Conservation (phyloP, 192 early-diverging fungal genomes). For the Dissophora ornata region DNA sequence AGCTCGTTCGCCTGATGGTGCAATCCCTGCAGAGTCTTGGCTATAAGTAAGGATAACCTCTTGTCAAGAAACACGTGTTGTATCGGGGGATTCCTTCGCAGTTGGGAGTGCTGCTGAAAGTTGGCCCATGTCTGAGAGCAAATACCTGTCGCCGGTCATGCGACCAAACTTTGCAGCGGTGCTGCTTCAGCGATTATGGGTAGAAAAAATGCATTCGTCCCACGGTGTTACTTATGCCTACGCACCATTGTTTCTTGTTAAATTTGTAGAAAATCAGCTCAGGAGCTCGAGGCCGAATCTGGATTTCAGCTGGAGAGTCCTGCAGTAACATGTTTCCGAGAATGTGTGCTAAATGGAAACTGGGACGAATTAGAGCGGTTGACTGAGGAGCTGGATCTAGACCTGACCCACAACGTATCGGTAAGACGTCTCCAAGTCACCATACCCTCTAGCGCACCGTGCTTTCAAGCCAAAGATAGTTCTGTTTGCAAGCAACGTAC, state of each 20-base stretch:
- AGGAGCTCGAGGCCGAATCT: slow-evolving; percentile 81
- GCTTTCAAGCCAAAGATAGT: too few species aligned
- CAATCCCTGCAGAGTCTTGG: slow-evolving; percentile 89
- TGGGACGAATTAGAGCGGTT: slow-evolving; percentile 78
- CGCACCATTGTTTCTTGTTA: neutral
- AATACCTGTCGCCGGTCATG: neutral
- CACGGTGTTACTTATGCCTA: neutral
- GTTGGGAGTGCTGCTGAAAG: too few species aligned
- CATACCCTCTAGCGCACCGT: too few species aligned
- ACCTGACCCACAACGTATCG: slow-evolving; percentile 37
- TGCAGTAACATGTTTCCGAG: slow-evolving; percentile 75
- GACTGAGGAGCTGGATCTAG: slow-evolving; percentile 62
- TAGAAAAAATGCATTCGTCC: neutral
- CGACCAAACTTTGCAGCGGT: neutral
- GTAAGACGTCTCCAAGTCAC: slow-evolving; percentile 31
- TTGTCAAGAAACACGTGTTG: too few species aligned
- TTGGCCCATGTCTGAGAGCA: too few species aligned
- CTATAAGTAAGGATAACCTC: slow-evolving; percentile 73
- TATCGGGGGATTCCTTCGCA: too few species aligned
- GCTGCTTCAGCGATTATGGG: neutral
- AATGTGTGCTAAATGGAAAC: slow-evolving; percentile 77
- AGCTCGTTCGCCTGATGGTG: slow-evolving; percentile 89
- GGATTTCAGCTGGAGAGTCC: slow-evolving; percentile 81
- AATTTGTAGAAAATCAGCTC: slow-evolving; percentile 68
- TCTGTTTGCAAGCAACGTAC: too few species aligned